Evolutionary conservation across 441 rosid genomes (phyloP).

Genomic region (Adansonia grandidieri): DNA sequence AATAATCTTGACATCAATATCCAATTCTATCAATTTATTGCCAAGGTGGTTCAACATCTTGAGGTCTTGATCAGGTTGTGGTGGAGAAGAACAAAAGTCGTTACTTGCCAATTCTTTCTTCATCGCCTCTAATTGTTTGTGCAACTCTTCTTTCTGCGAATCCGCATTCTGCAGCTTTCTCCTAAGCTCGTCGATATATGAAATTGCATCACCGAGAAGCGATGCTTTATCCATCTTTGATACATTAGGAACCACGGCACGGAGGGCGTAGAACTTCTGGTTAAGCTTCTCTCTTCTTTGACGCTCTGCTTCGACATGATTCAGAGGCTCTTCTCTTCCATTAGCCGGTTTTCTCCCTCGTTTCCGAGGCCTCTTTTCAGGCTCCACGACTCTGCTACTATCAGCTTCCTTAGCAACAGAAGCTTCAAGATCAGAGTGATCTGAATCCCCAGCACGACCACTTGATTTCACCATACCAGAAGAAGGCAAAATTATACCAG

Average conservation of each 20-base stretch:
- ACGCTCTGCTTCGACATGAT: slow-evolving; percentile 99
- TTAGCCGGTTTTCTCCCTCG: slow-evolving; percentile 97
- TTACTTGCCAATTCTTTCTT: slow-evolving; percentile 49
- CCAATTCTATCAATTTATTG: slow-evolving; percentile 61
- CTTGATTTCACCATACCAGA: slow-evolving; percentile 57
- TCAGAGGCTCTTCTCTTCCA: slow-evolving; percentile 94
- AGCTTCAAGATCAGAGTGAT: slow-evolving; percentile 89
- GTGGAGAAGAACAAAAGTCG: slow-evolving; percentile 40
- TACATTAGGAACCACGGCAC: slow-evolving; percentile 97
- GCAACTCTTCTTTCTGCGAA: slow-evolving; percentile 64
- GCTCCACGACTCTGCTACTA: slow-evolving; percentile 64
- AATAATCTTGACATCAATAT: slow-evolving; percentile 88
- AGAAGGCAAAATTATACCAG: slow-evolving; percentile 65
- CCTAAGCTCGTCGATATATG: slow-evolving; percentile 85
- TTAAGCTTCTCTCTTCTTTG: slow-evolving; percentile 99
- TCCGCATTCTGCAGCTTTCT: slow-evolving; percentile 66
- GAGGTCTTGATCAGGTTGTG: slow-evolving; percentile 51
- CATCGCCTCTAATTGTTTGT: slow-evolving; percentile 63
- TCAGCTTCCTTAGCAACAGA: slow-evolving; percentile 78
- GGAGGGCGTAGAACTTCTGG: slow-evolving; percentile 83
- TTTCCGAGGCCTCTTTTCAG: slow-evolving; percentile 89
- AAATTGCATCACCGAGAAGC: slow-evolving; percentile 86
- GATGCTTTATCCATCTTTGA: slow-evolving; percentile 99
- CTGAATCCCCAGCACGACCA: slow-evolving; percentile 70
- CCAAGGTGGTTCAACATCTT: slow-evolving; percentile 40